Base-by-base conservation (phyloP, 2,329 filamentous ascomycete genomes). In the Coniochaeta sp. region DNA sequence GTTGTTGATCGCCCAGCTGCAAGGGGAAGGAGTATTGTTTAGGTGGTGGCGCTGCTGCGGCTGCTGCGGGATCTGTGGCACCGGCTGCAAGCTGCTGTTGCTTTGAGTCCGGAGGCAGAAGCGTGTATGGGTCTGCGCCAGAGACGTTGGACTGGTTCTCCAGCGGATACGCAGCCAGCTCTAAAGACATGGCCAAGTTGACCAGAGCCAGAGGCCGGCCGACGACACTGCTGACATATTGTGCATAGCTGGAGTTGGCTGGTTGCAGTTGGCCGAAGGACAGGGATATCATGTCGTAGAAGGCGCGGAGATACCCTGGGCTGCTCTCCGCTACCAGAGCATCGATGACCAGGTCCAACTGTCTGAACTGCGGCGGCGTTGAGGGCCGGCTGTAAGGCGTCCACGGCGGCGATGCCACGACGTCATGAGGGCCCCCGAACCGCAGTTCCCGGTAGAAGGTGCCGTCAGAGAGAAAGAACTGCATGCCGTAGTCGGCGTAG, bases 371-470 rank as follows among this genome's bases (percentile, higher is more conserved):
- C 3, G 19, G 12, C 22, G 11, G 22, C 4, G 8, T 22, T 3
- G 43, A 2, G 19, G 43, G 43, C 56, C 61, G 64, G 1, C 26
- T 63, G 36, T 75, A 76, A 0, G 76, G 76, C 1, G 74, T 62
- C 74, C 75, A 77, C 8, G 28, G 70, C 68, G 0, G 64, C 64
- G 1, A 60, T 68, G 70, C 0, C 72, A 73, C 0, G 70, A 31
- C 5, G 28, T 9, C 28, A 9, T 31, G 5, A 9, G 28, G 28
- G 5, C 28, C 28, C 5, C 28, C 73, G n/a, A 76, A 26, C 6
- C 74, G 71, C 1, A 77, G 70, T 60, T 77, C 76, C 9, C 73
- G 68, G 64, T 76, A 78, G 66, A 78, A 79, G 0, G 67, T 73
- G 14, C 77, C 77, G 33, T 76, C 72, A 0, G 63, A 62, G 0